phyloP scores from a whole-genome alignment of 768 basidiomycete genomes.

The Phanerochaete sordida region DNA sequence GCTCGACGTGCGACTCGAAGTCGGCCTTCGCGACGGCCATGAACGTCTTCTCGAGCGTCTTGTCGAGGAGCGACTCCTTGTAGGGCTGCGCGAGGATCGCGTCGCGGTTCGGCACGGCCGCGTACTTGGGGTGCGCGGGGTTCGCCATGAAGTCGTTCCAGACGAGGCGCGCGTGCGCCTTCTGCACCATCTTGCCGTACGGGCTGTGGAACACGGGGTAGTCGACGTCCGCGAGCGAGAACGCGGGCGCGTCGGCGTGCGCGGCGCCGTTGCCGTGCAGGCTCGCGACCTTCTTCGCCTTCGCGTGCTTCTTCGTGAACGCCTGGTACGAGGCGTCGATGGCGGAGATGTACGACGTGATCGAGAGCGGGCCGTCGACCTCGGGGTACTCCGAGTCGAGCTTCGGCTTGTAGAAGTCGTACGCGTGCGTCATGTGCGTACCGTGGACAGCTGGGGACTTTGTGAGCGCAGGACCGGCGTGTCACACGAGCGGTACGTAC shows the following conservation, averaged over 20 bases:
- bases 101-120: constrained; percentile 69
- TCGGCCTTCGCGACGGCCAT: constrained; percentile 70
- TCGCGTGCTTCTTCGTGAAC: constrained; percentile 79
- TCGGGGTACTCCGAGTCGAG: constrained; percentile 94
- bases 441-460: constrained; percentile 79
- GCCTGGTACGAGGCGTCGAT: constrained; percentile 85
- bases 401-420: constrained; percentile 99
- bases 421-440: constrained; percentile 95
- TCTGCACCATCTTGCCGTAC: constrained; percentile 98
- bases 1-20: constrained; percentile 74
- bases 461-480: constrained; percentile 16
- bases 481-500: constrained; percentile 53
- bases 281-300: constrained; percentile 49
- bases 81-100: constrained; percentile 62
- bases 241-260: constrained; percentile 40
- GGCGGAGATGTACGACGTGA: constrained; percentile 91
- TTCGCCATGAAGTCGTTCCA: constrained; percentile 90
- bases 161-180: constrained; percentile 87
- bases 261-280: constrained; percentile 25
- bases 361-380: constrained; percentile 95
- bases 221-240: constrained; percentile 83
- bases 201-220: constrained; percentile 96
- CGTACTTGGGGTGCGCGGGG: constrained; percentile 67
- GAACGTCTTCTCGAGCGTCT: constrained; percentile 93
- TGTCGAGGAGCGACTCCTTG: constrained; percentile 83